Evolutionary conservation across 345 rosid genomes (phyloP).

Genomic region (Hypericum perforatum): DNA sequence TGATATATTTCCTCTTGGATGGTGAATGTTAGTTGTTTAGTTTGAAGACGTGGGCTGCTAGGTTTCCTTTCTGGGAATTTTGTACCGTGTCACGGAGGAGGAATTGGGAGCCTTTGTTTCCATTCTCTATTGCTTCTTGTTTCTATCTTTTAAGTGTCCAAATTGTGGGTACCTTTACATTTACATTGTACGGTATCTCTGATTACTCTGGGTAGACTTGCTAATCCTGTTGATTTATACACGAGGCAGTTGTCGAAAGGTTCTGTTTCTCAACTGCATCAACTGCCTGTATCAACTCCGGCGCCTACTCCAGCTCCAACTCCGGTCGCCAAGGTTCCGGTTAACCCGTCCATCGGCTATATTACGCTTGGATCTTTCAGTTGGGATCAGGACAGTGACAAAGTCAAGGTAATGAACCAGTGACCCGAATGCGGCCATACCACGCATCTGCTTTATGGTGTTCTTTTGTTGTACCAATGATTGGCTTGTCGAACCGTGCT

Average conservation of each 20-base stretch:
- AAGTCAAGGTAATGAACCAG: constrained; percentile 55
- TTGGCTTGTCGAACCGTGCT: background rate
- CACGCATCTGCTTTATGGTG: background rate
- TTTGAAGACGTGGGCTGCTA: no score
- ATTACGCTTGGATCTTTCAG: constrained; percentile 64
- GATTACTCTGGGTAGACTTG: no score
- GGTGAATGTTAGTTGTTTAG: no score
- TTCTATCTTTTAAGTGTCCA: no score
- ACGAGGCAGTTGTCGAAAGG: constrained; percentile 27
- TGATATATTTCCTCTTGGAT: no score
- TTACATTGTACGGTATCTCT: background rate
- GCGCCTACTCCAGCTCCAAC: constrained; percentile 23
- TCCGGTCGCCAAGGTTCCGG: constrained; percentile 33
- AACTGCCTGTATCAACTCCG: constrained; percentile 15
- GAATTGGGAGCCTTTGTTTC: no score
- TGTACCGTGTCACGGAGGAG: no score
- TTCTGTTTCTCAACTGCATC: no score
- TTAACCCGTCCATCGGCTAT: constrained; percentile 31
- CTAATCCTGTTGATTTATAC: no score
- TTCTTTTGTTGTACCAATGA: background rate
- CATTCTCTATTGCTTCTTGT: no score
- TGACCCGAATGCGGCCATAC: background rate
- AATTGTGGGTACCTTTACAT: background rate
- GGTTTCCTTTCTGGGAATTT: no score
- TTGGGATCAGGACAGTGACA: constrained; percentile 96